A percentile compares a stretch with the other conserved stretches of the same genome.
phyloP scores from a whole-genome alignment of 345 rosid genomes.

The Eucalyptus curtisii region DNA sequence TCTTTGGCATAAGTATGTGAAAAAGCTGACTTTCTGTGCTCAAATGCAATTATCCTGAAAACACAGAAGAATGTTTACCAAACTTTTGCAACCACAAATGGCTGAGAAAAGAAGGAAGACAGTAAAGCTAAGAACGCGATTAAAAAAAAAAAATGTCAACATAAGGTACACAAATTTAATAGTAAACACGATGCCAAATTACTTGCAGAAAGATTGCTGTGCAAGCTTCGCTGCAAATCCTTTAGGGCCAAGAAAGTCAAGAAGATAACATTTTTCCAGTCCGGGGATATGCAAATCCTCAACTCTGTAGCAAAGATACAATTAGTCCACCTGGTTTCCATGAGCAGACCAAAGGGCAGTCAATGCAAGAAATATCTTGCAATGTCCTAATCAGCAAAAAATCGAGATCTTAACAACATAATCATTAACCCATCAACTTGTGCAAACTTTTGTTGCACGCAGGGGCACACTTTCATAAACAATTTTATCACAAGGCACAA shows the following conservation, averaged over 20 bases:
- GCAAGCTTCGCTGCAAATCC: slow-evolving; percentile 31
- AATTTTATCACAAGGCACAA: background rate
- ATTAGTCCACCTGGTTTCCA: background rate
- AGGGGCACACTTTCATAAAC: background rate
- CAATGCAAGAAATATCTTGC: background rate
- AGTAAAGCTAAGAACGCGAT: background rate
- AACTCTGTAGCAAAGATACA: slow-evolving; percentile 11
- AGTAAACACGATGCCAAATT: slow-evolving; percentile 5
- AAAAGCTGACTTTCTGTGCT: slow-evolving; percentile 56
- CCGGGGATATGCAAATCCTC: slow-evolving; percentile 41
- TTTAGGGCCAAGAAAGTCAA: slow-evolving; percentile 53
- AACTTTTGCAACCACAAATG: background rate
- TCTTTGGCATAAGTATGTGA: slow-evolving; percentile 4
- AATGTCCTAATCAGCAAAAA: background rate
- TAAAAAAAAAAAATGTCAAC: background rate
- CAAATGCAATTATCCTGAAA: slow-evolving; percentile 60
- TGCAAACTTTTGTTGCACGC: background rate
- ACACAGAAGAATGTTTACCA: background rate
- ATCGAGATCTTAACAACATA: background rate
- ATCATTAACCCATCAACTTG: background rate
- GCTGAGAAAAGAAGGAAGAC: background rate
- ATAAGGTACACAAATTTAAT: background rate
- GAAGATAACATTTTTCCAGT: slow-evolving; percentile 53
- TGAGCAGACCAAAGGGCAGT: background rate
- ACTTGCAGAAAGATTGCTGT: slow-evolving; percentile 39